Evolutionary conservation across 2,329 filamentous ascomycete species (phyloP), one percentile per base, ranked within the genome.

Genomic region (Chlorencoelia australis): DNA sequence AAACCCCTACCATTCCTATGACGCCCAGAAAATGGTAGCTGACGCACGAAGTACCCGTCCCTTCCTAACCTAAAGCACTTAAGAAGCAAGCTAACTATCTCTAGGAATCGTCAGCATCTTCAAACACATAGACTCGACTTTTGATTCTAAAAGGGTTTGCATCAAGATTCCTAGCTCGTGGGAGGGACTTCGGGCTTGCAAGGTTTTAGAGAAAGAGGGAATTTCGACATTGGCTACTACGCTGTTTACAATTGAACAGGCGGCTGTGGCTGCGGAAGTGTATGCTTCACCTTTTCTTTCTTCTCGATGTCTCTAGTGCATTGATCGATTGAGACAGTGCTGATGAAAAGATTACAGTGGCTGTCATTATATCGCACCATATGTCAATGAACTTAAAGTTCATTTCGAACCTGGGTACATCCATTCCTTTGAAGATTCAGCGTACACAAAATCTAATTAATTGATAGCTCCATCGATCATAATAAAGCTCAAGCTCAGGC

Each of bases 111-210:
- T 69, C 13, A 55, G 61, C 4, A 58, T 71, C 20, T 69, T 69
- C 50, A 56, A 58, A 30, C 51, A 59, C 30, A 45, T 73, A 9
- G 59, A 62, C 3, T 62, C 65, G 0, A 43, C 45, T 1, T 63
- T 72, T 35, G 62, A 71, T 37, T 44, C 55, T 3, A 60, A 15
- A 7, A 62, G 73, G 19, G 58, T 79, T 17, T 78, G 70, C 43
- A 74, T 79, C 57, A 80, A 80, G 49, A 69, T 81, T 26, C 71
- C 74, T 0, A 63, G 67, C 6, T 79, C 74, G 0, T 79, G 71
- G 67, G 73, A 79, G 48, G 76, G 76, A 2, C 59, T 81, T 10
- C 63, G 69, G 45, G 76, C 76, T 1, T 79, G 74, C 41, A 63
- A 61, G 3, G 58, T 59, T 4, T 59, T 81, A 4, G 67, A 79